Conservation (phyloP, 352 stramenopile genomes). For the Globisporangium barbulae region DNA sequence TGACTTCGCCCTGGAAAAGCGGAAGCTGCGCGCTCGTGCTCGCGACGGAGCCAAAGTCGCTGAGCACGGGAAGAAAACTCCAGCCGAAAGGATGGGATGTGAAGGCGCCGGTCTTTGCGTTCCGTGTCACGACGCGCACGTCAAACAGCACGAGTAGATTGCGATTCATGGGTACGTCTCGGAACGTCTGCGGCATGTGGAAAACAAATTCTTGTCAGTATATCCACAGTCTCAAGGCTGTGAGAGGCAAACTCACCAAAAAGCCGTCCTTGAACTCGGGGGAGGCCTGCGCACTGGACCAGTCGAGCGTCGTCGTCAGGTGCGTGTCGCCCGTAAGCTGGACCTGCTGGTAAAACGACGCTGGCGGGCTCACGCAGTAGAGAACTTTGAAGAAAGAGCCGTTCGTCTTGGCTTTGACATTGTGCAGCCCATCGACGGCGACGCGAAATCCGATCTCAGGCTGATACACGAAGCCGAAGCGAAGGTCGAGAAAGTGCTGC, state of each 20-base stretch:
- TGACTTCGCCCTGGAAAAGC: conserved; percentile 58
- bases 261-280: conserved; percentile 63
- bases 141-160: conserved; percentile 50
- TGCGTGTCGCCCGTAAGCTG: conserved; percentile 46
- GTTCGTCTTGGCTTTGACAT: conserved; percentile 47
- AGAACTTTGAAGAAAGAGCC: conserved; percentile 52
- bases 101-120: conserved; percentile 42
- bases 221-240: background rate
- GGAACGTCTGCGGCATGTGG: conserved; percentile 34
- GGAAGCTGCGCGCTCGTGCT: conserved; percentile 49
- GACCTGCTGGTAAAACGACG: conserved; percentile 59
- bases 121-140: conserved; percentile 40
- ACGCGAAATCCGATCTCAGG: conserved; percentile 63
- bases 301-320: conserved; percentile 63
- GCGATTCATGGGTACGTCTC: conserved; percentile 28
- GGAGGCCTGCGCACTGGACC: conserved; percentile 48
- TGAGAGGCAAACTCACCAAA: conserved; percentile 26
- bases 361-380: conserved; percentile 47
- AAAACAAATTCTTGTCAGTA: background rate
- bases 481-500: conserved; percentile 37
- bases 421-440: conserved; percentile 62
- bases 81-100: conserved; percentile 51
- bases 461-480: conserved; percentile 44
- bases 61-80: conserved; percentile 60
- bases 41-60: conserved; percentile 29